Evolutionary conservation across 495 filamentous ascomycete species (phyloP).

Genomic region (Darksidea phi): DNA sequence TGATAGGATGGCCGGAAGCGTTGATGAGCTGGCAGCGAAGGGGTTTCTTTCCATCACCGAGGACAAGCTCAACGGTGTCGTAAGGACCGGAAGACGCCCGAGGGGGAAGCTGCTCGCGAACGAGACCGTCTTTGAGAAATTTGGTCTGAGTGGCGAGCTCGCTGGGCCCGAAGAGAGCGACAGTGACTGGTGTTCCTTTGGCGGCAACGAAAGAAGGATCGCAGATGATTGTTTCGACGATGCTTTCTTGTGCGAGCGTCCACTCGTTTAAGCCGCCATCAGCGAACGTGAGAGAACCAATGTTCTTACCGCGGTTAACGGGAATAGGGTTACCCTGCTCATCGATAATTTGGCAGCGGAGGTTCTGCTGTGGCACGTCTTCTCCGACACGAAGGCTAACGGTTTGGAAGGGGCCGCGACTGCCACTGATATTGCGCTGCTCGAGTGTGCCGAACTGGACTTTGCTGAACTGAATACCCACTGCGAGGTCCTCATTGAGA

Average conservation of each 20-base stretch:
- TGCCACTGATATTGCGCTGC: not conserved
- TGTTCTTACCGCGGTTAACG: not conserved
- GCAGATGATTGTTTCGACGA: not conserved
- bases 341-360: not conserved
- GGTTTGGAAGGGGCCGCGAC: not conserved
- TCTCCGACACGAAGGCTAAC: not conserved
- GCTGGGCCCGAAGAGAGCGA: not conserved
- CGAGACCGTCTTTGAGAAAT: not conserved
- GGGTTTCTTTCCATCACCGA: constrained; percentile 1
- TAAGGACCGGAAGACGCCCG: constrained; percentile 5
- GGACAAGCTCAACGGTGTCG: constrained; percentile 4
- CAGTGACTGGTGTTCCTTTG: not conserved
- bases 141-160: constrained; percentile 9
- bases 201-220: not conserved
- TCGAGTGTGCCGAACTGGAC: not conserved
- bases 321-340: not conserved
- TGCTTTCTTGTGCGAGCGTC: not conserved
- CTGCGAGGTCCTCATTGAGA: not conserved
- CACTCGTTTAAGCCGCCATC: not conserved
- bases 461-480: not conserved
- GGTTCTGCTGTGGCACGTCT: not conserved
- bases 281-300: not conserved
- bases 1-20: not conserved
- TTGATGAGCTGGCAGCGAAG: constrained; percentile 16
- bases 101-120: not conserved